Percentiles rank a stretch among this genome's conserved stretches.
Evolutionary conservation across 2,329 filamentous ascomycete genomes (phyloP).

Genomic region (Pseudonectria buxi): DNA sequence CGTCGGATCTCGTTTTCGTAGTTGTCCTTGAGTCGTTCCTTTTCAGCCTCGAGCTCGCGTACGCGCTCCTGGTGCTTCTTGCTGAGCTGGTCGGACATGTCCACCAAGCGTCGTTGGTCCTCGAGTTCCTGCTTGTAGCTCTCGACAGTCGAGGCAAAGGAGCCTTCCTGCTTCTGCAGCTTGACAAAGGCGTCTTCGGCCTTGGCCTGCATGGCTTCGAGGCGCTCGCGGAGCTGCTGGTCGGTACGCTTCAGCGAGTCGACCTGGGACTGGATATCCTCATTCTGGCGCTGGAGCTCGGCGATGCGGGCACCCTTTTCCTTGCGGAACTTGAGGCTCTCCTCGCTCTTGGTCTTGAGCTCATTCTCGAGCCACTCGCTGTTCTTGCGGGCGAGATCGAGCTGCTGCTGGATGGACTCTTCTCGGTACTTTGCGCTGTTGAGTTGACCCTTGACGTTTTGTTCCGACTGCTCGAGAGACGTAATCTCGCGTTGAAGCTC

Average conservation of each 20-base stretch:
- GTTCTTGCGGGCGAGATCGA: constrained; percentile 81
- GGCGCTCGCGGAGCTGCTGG: constrained; percentile 68
- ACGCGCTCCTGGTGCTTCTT: constrained; percentile 65
- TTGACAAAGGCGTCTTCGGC: constrained; percentile 76
- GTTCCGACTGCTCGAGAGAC: constrained; percentile 73
- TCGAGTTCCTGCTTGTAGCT: constrained; percentile 83
- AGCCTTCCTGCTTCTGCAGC: constrained; percentile 79
- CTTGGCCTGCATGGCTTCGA: constrained; percentile 80
- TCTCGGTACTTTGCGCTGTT: constrained; percentile 84
- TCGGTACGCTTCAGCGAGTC: constrained; percentile 76
- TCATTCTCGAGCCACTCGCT: constrained; percentile 92
- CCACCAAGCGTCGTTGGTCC: constrained; percentile 70
- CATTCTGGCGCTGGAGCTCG: constrained; percentile 79
- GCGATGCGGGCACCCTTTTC: constrained; percentile 88
- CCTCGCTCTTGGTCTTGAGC: constrained; percentile 80
- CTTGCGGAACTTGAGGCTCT: constrained; percentile 85
- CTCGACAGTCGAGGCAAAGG: constrained; percentile 74
- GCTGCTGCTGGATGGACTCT: constrained; percentile 81
- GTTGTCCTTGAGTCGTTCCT: constrained; percentile 54
- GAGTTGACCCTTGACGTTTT: constrained; percentile 71
- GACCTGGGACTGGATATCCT: constrained; percentile 71
- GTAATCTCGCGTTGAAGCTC: constrained; percentile 78
- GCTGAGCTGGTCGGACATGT: constrained; percentile 72
- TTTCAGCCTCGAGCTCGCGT: constrained; percentile 61
- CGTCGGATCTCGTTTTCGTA: constrained; percentile 54